Evolutionary conservation across 2,329 filamentous ascomycete genomes (phyloP).

Genomic region (Microsporum canis): DNA sequence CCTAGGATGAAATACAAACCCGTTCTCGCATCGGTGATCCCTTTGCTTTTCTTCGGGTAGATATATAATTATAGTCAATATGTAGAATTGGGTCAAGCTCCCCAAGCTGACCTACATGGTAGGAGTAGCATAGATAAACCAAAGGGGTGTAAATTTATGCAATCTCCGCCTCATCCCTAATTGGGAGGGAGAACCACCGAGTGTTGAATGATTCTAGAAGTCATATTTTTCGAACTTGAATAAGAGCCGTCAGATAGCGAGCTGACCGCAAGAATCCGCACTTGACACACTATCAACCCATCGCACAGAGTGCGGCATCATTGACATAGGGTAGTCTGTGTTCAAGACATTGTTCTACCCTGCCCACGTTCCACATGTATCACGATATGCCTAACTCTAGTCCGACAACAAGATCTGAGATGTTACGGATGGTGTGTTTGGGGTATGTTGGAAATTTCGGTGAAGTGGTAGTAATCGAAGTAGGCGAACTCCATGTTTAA

Average conservation of each 20-base stretch:
- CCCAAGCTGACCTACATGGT: no score
- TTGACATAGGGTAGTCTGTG: background rate
- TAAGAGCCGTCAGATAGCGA: background rate
- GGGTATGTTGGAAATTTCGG: background rate
- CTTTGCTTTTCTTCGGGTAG: no score
- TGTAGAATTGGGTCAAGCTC: no score
- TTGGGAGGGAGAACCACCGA: no score
- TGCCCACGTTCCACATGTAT: background rate
- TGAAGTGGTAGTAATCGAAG: background rate
- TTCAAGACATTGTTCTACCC: background rate
- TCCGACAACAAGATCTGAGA: background rate
- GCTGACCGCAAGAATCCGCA: background rate
- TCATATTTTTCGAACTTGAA: background rate
- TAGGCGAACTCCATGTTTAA: background rate
- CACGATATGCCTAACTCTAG: background rate
- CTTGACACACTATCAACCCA: background rate
- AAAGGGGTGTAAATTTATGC: no score
- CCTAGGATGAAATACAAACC: background rate
- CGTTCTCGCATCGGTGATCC: no score
- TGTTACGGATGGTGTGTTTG: background rate
- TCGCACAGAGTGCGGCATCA: background rate
- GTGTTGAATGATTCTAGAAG: background rate
- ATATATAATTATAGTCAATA: no score
- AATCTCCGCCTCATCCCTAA: no score
- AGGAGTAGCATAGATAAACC: no score